Evolutionary conservation across 2,329 filamentous ascomycete species (phyloP), one percentile per base, ranked within the genome.

Genomic region (Calonectria hawksworthii): DNA sequence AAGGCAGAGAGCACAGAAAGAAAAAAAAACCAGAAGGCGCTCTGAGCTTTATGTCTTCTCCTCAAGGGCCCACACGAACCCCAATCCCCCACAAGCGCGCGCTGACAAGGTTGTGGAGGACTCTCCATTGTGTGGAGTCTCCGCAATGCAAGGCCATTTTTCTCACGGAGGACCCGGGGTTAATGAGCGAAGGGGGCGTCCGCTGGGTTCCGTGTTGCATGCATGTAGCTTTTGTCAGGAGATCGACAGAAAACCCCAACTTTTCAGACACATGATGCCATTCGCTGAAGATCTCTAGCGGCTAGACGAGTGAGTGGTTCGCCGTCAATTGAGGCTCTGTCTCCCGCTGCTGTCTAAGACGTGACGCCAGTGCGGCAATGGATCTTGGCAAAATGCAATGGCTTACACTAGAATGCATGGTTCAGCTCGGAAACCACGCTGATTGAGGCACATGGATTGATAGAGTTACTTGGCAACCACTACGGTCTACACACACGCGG

Each of bases 131-230:
- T 65, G 61, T 34, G 61, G 61, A 65, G 61, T 65, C 61, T 65
- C 61, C 61, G 61, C 61, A 65, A n/a, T 44, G 61, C 28, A 47
- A 44, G 38, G 34, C 61, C 26, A 65, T 47, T 23, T 28, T 11
- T 65, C 26, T 38, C 23, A 47, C 61, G 61, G 41, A 65, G 38
- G 23, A 41, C 41, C 61, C 61, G 61, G 61, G 59, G 61, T 34
- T 65, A 61, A 32, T n/a, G 8, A 36, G 28, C 13, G 30, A 11
- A 21, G 32, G 28, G 28, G 21, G 21, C 16, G 18, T 21, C 34
- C 23, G 34, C 9, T 11, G 44, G n/a, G 26, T n/a, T 18, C 41
- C 28, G 34, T 32, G 23, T 13, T 36, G 56, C 10, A 13, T 13
- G 11, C 41, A 61, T 61, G 56, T 34, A 41, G 56, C 56, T 3